These are phyloP conservation scores for Flaveria sonorensis DNA, from an alignment of 129 eudicot species.

Conservation along the genomic window DNA sequence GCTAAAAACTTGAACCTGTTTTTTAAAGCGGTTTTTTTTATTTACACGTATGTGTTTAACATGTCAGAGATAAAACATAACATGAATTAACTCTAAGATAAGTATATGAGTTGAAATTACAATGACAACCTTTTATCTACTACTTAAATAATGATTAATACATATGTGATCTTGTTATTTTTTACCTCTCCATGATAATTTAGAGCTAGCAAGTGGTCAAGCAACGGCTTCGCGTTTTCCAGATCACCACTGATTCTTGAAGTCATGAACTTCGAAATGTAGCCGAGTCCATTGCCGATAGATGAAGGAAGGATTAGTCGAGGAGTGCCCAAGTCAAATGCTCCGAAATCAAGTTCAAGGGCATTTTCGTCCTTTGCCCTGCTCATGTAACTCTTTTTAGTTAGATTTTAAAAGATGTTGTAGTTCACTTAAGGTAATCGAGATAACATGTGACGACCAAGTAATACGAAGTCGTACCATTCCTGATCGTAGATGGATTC, in stretches of 20 bases:
- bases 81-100: background rate
- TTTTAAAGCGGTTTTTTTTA: background rate
- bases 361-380: constrained; percentile 86
- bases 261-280: constrained; percentile 67
- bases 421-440: too few species aligned
- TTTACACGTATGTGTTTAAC: background rate
- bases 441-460: background rate
- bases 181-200: constrained; percentile 76
- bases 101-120: background rate
- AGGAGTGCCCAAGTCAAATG: constrained; percentile 57
- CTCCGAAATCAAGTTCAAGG: constrained; percentile 85
- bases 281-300: constrained; percentile 73
- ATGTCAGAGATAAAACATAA: background rate
- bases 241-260: constrained; percentile 49
- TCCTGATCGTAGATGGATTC: constrained; percentile 61
- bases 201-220: constrained; percentile 70
- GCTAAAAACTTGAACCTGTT: background rate
- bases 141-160: background rate
- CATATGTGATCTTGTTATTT: background rate
- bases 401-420: too few species aligned
- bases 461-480: constrained; percentile 39
- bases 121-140: background rate
- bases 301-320: constrained; percentile 68
- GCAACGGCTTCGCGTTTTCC: constrained; percentile 65
- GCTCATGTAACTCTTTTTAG: constrained; percentile 15